A percentile compares a stretch with the other conserved stretches of the same genome.
Conservation (phyloP, 805 yeast species). For the Tetrapisispora nanseiensis region DNA sequence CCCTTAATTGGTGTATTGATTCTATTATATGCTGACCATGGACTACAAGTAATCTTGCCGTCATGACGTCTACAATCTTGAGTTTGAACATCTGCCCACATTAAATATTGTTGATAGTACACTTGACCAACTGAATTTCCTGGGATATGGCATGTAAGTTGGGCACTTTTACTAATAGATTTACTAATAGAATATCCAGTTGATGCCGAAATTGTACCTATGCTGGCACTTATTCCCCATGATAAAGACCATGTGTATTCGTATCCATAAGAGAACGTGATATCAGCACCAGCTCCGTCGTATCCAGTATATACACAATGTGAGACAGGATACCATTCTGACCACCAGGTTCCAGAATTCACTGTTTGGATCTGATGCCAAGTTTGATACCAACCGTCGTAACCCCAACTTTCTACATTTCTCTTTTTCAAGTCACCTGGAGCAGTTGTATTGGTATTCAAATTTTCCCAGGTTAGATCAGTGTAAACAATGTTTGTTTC, state of each 20-base stretch:
- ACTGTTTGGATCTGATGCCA: not conserved
- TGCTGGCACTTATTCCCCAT: not conserved
- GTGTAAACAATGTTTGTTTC: not conserved
- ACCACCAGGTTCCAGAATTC: not conserved
- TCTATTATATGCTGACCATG: not conserved
- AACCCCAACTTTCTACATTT: not conserved
- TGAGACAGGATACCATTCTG: not conserved
- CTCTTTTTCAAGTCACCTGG: not conserved
- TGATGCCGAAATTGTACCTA: not conserved
- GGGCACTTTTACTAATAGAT: not conserved
- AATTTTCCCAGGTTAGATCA: not conserved
- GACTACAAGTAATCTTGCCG: not conserved
- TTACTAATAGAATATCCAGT: not conserved
- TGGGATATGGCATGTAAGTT: not conserved
- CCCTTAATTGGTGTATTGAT: not conserved
- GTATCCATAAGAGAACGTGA: not conserved
- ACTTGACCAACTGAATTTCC: not conserved
- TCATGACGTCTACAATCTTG: not conserved
- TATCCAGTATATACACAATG: not conserved
- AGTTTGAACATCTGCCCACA: slow-evolving; percentile 1
- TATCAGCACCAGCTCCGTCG: not conserved
- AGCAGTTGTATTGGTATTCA: not conserved
- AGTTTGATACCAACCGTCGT: not conserved
- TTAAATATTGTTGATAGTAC: not conserved
- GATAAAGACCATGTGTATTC: not conserved